These are phyloP conservation scores for Chalciporus pseudorubinellus DNA, from an alignment of 768 basidiomycete species.

Conservation along the genomic window DNA sequence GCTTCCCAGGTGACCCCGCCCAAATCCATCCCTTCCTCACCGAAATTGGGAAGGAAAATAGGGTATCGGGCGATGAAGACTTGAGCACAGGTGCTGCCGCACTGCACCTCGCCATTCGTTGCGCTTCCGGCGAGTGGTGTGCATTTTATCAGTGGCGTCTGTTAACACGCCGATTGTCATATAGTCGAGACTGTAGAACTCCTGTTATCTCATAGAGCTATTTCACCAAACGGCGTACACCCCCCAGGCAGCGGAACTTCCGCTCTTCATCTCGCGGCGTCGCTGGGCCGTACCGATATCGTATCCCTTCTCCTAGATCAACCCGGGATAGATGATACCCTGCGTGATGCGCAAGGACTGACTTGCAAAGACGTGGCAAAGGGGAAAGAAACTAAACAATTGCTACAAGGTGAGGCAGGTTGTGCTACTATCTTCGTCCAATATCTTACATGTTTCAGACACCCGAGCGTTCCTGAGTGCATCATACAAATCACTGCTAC, in stretches of 20 bases:
- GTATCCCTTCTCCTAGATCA: conserved; percentile 78
- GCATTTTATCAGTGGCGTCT: neutral
- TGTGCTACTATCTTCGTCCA: neutral
- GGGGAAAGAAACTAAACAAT: conserved; percentile 58
- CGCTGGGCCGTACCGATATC: conserved; percentile 68
- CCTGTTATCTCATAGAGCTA: conserved; percentile 67
- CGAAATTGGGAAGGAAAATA: conserved; percentile 68
- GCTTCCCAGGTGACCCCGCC: conserved; percentile 62
- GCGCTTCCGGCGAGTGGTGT: conserved; percentile 61
- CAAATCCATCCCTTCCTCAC: conserved; percentile 79
- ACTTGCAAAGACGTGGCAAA: conserved; percentile 73
- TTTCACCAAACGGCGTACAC: conserved; percentile 76
- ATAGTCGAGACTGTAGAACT: conserved; percentile 66
- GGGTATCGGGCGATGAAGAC: conserved; percentile 45
- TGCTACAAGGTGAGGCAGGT: conserved; percentile 60
- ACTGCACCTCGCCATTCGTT: conserved; percentile 79
- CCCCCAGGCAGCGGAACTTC: conserved; percentile 71
- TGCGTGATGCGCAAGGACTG: conserved; percentile 62
- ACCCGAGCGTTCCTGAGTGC: conserved; percentile 76
- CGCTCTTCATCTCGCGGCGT: conserved; percentile 70
- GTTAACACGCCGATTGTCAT: conserved; percentile 1
- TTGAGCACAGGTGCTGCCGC: conserved; percentile 71
- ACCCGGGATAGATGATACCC: conserved; percentile 74
- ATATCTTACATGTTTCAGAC: conserved; percentile 42
- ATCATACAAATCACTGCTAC: conserved; percentile 69